Base-by-base conservation (phyloP, 257 asterid species). In the Gentiana straminea region DNA sequence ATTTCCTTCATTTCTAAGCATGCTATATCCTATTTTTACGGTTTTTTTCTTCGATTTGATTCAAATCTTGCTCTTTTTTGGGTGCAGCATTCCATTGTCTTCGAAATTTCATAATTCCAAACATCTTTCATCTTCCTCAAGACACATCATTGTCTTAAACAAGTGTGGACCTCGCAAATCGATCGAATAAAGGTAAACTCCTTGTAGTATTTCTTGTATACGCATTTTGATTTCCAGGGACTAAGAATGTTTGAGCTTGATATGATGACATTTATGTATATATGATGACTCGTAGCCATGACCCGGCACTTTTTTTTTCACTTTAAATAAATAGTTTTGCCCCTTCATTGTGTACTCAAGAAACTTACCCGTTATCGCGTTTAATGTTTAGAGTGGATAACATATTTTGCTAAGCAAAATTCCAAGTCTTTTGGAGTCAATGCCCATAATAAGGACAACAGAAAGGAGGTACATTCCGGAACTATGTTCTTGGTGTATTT, bases 391-490 rank as follows among this genome's bases (percentile, higher is more conserved):
- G 85, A 79, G 58, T 90, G 98, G 98, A 61, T 71, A 13, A 66
- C 45, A 37, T 81, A 70, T 67, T 78, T 82, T 37, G 74, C 76
- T 68, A 65, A 64, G 54, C 81, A 70, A n/a, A 74, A 75, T 38
- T 64, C 61, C 58, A 53, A 36, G 59, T 79, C 73, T 37, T 71
- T 84, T 60, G 94, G 81, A 75, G 94, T 86, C 61, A 89, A 86
- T 77, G 76, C 97, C 45, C 94, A 89, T 63, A 86, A 82, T 69
- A 77, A 63, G 72, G 88, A 82, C 35, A 86, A 57, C 61, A 75
- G 80, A 62, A 77, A 68, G 65, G 80, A 84, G 86, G 95, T 81
- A 70, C 7, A 61, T 46, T 35, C 38, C n/a, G 55, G 72, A 24
- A 15, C 33, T 46, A 4, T 47, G 15, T 48, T 8, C n/a, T 54